Evolutionary conservation across 768 basidiomycete species (phyloP), one percentile per base, ranked within the genome.

Genomic region (Rossbeevera mucosa): DNA sequence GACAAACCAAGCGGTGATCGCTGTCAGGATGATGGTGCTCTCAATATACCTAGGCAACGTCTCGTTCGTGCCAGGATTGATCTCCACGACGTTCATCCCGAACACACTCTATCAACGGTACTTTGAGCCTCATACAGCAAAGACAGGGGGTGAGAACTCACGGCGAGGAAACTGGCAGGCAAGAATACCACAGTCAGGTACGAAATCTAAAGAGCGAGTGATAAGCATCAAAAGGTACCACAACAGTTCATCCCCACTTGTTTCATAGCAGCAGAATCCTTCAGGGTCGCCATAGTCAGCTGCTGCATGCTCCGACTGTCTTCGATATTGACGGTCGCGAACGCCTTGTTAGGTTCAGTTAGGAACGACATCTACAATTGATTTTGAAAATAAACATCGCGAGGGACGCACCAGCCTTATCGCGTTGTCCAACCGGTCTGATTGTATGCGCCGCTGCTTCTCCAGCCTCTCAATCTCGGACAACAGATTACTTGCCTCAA

Each of bases 171-270:
- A 9, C 73, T 76, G 4, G 80, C 76, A 1, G 83, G 83, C 22
- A 84, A 66, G 65, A 83, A 84, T 30, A 82, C 62, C 80, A 83
- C 80, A 0, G 81, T 81, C 7, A 85, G 64, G 52, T 81, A 82
- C 0, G 80, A 74, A 28, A 84, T 76, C 62, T 81, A 72, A 53
- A 42, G 11, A 38, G 29, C 18, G 21, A 5, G 14, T 16, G 9
- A 25, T 58, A 2, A 52, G 49, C 5, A 30, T 31, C 20, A 29
- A 5, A 26, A 16, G 18, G 21, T 5, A 22, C 8, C 16, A 11
- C 9, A 2, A 24, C 26, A 8, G 2, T 30, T 16, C 25, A 22
- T 29, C 5, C 58, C 47, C 40, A 65, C 62, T 50, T 67, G 65
- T 50, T 72, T 72, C 70, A 73, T 68, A 22, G 69, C 69, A 3